Conservation (phyloP, 345 rosid species). For the Eucalyptus marginata region DNA sequence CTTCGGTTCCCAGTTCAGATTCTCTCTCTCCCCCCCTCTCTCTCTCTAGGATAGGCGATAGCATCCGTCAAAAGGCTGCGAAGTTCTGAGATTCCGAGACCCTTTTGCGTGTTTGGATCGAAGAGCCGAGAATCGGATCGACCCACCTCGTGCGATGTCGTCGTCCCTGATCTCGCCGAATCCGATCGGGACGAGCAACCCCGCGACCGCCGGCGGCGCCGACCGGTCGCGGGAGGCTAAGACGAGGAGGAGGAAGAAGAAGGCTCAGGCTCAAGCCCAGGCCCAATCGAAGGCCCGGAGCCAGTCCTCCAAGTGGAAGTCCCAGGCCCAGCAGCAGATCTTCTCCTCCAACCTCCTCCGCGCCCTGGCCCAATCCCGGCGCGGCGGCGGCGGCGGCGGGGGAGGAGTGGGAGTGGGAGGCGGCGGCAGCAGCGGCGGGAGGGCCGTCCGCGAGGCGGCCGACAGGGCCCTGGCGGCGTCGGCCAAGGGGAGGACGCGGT, state of each 20-base stretch:
- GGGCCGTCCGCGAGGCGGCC: conserved; percentile 77
- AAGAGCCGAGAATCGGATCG: background rate
- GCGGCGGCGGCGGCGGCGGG: conserved; percentile 37
- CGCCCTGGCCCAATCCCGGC: conserved; percentile 48
- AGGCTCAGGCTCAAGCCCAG: background rate
- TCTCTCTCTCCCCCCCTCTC: background rate
- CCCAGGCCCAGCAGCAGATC: conserved; percentile 68
- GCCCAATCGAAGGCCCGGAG: background rate
- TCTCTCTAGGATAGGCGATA: background rate
- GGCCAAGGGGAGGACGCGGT: conserved; percentile 71
- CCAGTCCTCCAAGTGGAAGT: conserved; percentile 52
- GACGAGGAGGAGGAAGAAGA: conserved; percentile 42
- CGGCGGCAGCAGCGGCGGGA: conserved; percentile 30
- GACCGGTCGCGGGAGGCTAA: conserved; percentile 38
- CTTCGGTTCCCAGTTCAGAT: background rate
- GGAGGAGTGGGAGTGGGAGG: conserved; percentile 4
- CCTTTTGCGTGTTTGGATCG: background rate
- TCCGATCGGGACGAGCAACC: conserved; percentile 1
- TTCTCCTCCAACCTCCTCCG: conserved; percentile 72
- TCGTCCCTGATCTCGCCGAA: conserved; percentile 20
- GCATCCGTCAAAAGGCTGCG: background rate
- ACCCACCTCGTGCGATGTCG: background rate
- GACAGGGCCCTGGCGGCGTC: conserved; percentile 71
- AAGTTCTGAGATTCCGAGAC: background rate
- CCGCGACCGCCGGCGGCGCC: background rate